These are phyloP conservation scores for Coemansia sp. DNA, from an alignment of 192 early-diverging fungal genomes.

Conservation along the genomic window DNA sequence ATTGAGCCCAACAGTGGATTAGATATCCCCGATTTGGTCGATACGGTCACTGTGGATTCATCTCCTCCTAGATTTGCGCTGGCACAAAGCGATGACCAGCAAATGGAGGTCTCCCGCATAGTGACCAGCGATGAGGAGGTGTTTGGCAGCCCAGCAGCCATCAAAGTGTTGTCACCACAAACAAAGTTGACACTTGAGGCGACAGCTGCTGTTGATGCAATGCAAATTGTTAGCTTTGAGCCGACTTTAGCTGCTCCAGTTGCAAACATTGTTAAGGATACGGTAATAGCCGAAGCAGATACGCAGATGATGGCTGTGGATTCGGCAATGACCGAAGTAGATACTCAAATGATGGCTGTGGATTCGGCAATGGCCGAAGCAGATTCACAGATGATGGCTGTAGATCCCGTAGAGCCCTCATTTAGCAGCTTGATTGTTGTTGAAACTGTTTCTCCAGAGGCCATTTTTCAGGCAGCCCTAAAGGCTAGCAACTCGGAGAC, in stretches of 20 bases:
- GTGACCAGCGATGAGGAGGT: not conserved
- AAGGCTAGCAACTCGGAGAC: not conserved
- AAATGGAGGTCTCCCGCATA: not conserved
- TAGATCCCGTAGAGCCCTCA: not conserved
- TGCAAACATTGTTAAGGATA: not conserved
- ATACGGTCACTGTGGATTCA: not conserved
- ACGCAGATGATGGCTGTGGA: not conserved
- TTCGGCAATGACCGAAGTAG: not conserved
- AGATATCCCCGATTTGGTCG: not conserved
- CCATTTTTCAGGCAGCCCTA: slow-evolving; percentile 4
- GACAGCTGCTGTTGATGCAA: slow-evolving; percentile 1
- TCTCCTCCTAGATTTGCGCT: slow-evolving; percentile 8
- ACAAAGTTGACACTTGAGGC: not conserved
- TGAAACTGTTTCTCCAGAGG: slow-evolving; percentile 7
- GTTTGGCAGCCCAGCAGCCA: slow-evolving; percentile 5
- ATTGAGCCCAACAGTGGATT: not conserved
- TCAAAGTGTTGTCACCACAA: not conserved
- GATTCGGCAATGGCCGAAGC: not conserved
- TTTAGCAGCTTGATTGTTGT: slow-evolving; percentile 1
- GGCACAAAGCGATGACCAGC: not conserved
- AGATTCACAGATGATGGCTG: not conserved
- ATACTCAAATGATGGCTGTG: not conserved
- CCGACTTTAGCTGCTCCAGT: not conserved
- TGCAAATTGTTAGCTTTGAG: slow-evolving; percentile 1
- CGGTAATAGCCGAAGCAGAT: not conserved